These are phyloP conservation scores for Prunus mira DNA, from an alignment of 306 rosid genomes.

Conservation along the genomic window DNA sequence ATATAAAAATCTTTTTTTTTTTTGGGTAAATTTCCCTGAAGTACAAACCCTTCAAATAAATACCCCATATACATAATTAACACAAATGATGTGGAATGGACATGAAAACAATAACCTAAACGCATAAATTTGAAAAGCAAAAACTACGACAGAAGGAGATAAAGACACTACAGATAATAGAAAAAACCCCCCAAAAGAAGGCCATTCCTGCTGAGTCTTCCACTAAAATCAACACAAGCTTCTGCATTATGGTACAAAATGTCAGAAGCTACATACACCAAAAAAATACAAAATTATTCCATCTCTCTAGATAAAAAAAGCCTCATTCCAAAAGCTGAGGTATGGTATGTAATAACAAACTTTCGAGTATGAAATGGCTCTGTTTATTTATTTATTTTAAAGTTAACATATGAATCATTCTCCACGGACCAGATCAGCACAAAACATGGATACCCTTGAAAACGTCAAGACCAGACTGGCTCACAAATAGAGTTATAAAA, in stretches of 20 bases:
- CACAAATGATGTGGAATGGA: neutral
- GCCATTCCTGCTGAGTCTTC: slow-evolving; percentile 11
- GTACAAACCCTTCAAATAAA: neutral
- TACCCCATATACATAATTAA: neutral
- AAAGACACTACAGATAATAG: neutral
- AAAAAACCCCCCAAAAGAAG: slow-evolving; percentile 9
- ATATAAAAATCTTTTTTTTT: neutral
- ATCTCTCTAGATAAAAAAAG: neutral
- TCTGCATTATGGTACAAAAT: slow-evolving; percentile 8
- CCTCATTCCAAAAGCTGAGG: neutral
- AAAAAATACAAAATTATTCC: neutral
- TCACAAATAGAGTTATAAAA: neutral
- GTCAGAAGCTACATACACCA: slow-evolving; percentile 8
- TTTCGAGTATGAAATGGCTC: neutral
- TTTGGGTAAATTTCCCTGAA: neutral
- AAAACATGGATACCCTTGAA: neutral
- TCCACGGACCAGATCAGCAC: neutral
- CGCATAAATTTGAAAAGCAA: neutral
- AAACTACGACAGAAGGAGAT: neutral
- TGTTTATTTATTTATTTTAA: neutral
- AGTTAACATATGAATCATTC: neutral
- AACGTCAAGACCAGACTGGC: neutral
- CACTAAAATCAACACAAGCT: slow-evolving; percentile 11
- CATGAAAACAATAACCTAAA: neutral
- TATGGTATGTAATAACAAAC: neutral